These are phyloP conservation scores for Bacidia gigantensis DNA, from an alignment of 495 filamentous ascomycete genomes.

Conservation along the genomic window DNA sequence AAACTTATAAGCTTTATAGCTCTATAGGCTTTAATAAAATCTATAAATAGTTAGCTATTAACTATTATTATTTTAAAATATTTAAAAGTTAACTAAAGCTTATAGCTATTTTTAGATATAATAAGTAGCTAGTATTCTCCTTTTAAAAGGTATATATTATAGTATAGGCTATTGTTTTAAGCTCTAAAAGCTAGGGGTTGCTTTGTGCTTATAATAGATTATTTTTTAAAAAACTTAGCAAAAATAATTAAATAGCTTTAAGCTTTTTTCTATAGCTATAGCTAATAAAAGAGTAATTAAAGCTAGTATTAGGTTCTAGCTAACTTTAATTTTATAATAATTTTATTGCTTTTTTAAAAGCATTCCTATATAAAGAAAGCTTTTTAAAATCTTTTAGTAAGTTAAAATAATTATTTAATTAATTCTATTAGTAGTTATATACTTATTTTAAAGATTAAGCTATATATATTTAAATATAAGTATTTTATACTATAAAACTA, in stretches of 20 bases:
- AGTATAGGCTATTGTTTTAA: too few relatives aligned
- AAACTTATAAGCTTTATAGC: not conserved
- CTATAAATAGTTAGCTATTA: too few relatives aligned
- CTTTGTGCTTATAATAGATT: too few relatives aligned
- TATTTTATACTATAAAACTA: not conserved
- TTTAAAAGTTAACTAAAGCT: not conserved
- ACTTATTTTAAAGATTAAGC: not conserved
- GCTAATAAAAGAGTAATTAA: too few relatives aligned
- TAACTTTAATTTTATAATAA: too few relatives aligned
- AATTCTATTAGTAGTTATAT: conserved; percentile 1
- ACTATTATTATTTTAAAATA: not conserved
- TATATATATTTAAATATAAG: not conserved
- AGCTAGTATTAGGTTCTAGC: too few relatives aligned
- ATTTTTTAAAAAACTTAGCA: not conserved
- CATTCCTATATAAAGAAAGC: not conserved
- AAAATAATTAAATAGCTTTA: not conserved
- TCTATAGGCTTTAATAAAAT: too few relatives aligned
- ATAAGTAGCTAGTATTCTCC: not conserved
- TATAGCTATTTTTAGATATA: not conserved
- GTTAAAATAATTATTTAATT: conserved; percentile 1
- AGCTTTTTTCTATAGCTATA: too few relatives aligned
- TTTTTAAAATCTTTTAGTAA: conserved; percentile 1
- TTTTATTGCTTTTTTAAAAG: too few relatives aligned
- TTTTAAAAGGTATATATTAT: not conserved
- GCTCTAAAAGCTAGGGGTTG: too few relatives aligned